phyloP scores from a whole-genome alignment of 2,329 filamentous ascomycete genomes.

The Clonostachys byssicola region DNA sequence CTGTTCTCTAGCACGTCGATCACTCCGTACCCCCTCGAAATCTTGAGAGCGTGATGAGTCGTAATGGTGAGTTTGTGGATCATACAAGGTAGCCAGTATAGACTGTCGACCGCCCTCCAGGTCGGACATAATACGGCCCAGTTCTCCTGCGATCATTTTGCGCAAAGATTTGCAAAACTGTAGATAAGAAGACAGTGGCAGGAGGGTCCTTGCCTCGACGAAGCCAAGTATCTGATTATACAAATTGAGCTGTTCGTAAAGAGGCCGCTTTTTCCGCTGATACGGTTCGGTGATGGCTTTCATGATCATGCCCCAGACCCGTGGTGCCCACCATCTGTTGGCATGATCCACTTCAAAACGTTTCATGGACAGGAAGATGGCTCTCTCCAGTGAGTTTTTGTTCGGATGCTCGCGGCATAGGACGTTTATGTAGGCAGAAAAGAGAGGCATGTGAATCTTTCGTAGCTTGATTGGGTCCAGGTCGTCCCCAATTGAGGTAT shows the following conservation, averaged over 20 bases:
- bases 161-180: conserved; percentile 14
- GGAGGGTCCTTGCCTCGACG: conserved; percentile 15
- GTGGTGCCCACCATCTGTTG: conserved; percentile 14
- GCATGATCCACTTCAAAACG: neutral
- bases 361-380: conserved; percentile 14
- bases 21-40: too few relatives aligned
- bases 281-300: conserved; percentile 8
- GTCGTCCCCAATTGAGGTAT: neutral
- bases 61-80: too few relatives aligned
- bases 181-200: conserved; percentile 10
- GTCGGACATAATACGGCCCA: conserved; percentile 7
- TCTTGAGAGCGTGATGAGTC: too few relatives aligned
- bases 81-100: neutral
- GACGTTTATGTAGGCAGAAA: conserved; percentile 43
- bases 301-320: conserved; percentile 25
- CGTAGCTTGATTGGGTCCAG: conserved; percentile 15
- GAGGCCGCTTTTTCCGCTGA: conserved; percentile 7
- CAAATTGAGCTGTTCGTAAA: conserved; percentile 18
- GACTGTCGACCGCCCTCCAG: conserved; percentile 1
- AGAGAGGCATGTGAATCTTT: conserved; percentile 21
- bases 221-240: conserved; percentile 16
- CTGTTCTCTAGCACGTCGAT: too few relatives aligned
- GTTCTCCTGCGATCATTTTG: conserved; percentile 5
- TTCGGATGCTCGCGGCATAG: neutral
- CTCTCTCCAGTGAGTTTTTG: conserved; percentile 14